phyloP scores from a whole-genome alignment of 2,329 filamentous ascomycete genomes.

The Pseudocercospora musae region DNA sequence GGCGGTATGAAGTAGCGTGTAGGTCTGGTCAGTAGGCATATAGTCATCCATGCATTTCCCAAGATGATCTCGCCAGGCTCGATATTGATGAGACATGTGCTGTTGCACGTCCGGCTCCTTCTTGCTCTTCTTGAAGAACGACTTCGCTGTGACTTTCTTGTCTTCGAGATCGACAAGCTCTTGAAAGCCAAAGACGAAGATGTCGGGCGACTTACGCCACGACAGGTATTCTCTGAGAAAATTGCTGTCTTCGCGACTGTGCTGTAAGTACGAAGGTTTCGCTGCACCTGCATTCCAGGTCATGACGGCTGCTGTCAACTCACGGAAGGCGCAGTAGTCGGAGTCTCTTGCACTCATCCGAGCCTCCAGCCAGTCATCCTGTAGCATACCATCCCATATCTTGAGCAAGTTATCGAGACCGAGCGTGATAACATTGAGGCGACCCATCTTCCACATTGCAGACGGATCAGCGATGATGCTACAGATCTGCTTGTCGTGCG shows the following conservation, averaged over 20 bases:
- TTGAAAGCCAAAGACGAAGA: conserved; percentile 94
- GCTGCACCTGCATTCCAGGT: conserved; percentile 98
- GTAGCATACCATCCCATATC: conserved; percentile 87
- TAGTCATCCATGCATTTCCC: conserved; percentile 77
- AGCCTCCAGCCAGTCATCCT: conserved; percentile 90
- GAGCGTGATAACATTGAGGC: conserved; percentile 79
- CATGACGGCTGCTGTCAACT: conserved; percentile 75
- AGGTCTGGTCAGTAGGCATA: conserved; percentile 72
- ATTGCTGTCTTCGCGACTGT: conserved; percentile 64
- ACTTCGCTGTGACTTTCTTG: conserved; percentile 94
- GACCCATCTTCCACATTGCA: conserved; percentile 79
- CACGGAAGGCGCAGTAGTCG: conserved; percentile 80
- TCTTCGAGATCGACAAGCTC: conserved; percentile 97
- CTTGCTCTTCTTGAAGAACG: conserved; percentile 76
- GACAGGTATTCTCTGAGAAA: conserved; percentile 81
- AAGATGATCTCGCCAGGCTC: conserved; percentile 91
- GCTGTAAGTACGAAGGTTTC: conserved; percentile 77
- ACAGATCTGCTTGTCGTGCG: conserved; percentile 75
- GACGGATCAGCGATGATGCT: conserved; percentile 74
- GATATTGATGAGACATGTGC: conserved; percentile 94
- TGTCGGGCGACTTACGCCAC: conserved; percentile 75
- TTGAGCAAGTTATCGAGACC: conserved; percentile 82
- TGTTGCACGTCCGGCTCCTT: conserved; percentile 83
- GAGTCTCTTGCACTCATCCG: conserved; percentile 81
- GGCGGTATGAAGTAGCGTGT: conserved; percentile 81